Percentiles rank a stretch among this genome's conserved stretches.
Conservation (phyloP, 768 basidiomycete genomes). For the Boletus eberwhitei region DNA sequence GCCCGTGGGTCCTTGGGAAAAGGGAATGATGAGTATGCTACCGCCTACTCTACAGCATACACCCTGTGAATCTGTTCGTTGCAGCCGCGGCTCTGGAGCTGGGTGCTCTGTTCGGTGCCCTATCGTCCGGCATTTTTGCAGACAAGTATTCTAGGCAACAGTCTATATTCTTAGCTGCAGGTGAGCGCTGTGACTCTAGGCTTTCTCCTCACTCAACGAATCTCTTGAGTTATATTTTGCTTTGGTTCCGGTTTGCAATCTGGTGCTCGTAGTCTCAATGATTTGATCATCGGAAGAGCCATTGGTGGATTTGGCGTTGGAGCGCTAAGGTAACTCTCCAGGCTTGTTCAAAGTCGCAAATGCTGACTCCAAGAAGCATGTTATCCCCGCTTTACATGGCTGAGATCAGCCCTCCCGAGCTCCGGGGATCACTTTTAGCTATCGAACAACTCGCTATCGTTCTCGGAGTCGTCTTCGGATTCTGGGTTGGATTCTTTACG, state of each 20-base stretch:
- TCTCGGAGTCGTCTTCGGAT: constrained; percentile 75
- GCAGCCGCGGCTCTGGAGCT: constrained; percentile 76
- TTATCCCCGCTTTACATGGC: constrained; percentile 81
- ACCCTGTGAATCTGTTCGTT: background rate
- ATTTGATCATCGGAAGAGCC: constrained; percentile 67
- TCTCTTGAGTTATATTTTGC: constrained; percentile 56
- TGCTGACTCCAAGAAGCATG: constrained; percentile 46
- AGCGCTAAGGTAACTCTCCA: constrained; percentile 50
- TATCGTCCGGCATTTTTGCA: constrained; percentile 62
- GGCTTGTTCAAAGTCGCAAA: constrained; percentile 3
- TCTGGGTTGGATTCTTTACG: constrained; percentile 78
- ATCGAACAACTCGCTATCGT: constrained; percentile 82
- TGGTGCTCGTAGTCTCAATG: constrained; percentile 49
- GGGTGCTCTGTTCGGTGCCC: constrained; percentile 73
- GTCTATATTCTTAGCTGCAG: constrained; percentile 65
- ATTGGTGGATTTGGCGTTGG: constrained; percentile 83
- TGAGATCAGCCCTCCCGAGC: constrained; percentile 79
- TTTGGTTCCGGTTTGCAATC: constrained; percentile 71
- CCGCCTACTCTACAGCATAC: background rate
- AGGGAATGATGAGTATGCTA: constrained; percentile 70
- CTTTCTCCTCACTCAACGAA: background rate
- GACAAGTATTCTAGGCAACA: constrained; percentile 65
- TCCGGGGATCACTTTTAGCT: constrained; percentile 74
- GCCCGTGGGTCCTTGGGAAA: constrained; percentile 70
- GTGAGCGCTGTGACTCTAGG: constrained; percentile 37